Evolutionary conservation across 306 rosid genomes (phyloP), one percentile per base, ranked within the genome.

Genomic region (Vigna trinervia): DNA sequence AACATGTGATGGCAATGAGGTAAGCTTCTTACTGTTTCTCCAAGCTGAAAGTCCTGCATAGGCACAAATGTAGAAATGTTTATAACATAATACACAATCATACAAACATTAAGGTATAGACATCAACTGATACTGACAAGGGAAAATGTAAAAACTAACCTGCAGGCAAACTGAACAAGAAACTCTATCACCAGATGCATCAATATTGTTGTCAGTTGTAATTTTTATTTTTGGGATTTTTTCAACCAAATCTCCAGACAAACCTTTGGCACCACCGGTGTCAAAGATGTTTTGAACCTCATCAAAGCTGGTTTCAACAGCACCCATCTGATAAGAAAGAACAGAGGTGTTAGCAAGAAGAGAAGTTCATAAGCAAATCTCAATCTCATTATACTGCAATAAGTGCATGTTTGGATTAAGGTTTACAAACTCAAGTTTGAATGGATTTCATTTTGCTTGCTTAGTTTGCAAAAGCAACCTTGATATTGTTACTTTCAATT

Each of bases 1-100:
- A 96, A 96, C 92, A 91, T 84, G 88, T 96, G 99, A 87, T 92
- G 90, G 83, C 99, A 96, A 64, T 96, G 96, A 45, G 99, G 99
- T 80, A 96, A 86, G 71, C 96, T 92, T 87, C 99, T 92, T 14
- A 91, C 96, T 8, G 94, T 91, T 87, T 96, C 99, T 75, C 96
- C 99, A 41, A 91, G 85, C 85, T 88, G 96, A 83, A 92, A 96
- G 75, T 92, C 99, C 99, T 96, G 91, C 23, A 85, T 13, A 54
- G 15, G 81, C 12, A 65, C 66, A 71, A 79, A 76, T 76, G 28
- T 66, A 59, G 56, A 81, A 81, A 65, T 28, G 60, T 84, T 74
- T 77, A 77, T 46, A 26, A 47, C 78, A 61, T 72, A 58, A 8
- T 69, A 39, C 62, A 66, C 17, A n/a, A 50, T 45, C 26, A 69